Evolutionary conservation across 805 yeast species (phyloP), one percentile per base, ranked within the genome.

Genomic region (Kuraishia capsulata): DNA sequence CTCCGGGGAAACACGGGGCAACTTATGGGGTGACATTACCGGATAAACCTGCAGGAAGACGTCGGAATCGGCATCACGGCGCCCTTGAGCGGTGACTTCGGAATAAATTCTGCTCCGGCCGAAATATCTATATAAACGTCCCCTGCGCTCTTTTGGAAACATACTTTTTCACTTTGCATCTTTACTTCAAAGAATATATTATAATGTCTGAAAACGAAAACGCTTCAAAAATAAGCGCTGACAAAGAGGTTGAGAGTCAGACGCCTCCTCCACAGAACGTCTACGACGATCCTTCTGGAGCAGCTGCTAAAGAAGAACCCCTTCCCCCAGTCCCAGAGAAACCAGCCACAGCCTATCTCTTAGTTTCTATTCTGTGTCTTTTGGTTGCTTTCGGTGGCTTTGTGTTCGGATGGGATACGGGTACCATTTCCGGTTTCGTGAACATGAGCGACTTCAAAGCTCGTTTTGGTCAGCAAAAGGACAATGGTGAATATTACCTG

Each of bases 321-420:
- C 17, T 28, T 18, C 48, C 43, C 30, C 46, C 46, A 16, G 43
- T 44, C 11, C 50, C 53, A 33, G 50, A 43, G 21, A 47, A 47
- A 25, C 50, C 60, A 25, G 51, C 44, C 16, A 31, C 47, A 9
- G 51, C 49, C 13, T 53, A 51, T 37, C 8, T 49, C 5, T 47
- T 49, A 20, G 58, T 53, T 11, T 57, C 56, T 11, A 8, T 51
- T 37, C 61, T 57, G 21, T 77, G 86, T 57, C 48, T 67, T n/a
- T 49, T 73, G 39, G 73, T 81, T 46, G 83, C 86, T 24, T 81
- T 81, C 45, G 87, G 86, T 62, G 89, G 88, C 35, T 81, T 76
- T 54, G 79, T 80, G 33, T 81, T 78, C 51, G 88, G 88, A 43
- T 80, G 80, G 71, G 88, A 80, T 64, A 81, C 85, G 37, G 88